A percentile compares a stretch with the other conserved stretches of the same genome.
phyloP scores from a whole-genome alignment of 192 early-diverging fungal genomes.

The Cetraspora pellucida region DNA sequence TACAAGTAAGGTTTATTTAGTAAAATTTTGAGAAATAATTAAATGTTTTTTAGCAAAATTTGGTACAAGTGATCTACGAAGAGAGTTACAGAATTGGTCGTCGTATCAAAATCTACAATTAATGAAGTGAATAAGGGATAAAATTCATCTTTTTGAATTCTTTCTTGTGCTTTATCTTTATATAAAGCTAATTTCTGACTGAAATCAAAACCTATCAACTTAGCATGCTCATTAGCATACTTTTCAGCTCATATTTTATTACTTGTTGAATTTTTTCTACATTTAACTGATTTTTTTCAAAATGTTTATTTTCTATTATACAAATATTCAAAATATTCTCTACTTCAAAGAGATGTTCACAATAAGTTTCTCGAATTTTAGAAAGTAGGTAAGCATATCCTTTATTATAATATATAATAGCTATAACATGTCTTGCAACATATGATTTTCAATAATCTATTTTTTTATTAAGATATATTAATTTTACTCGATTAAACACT shows the following conservation, averaged over 20 bases:
- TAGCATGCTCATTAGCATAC: background rate
- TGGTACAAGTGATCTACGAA: no score
- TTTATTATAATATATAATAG: background rate
- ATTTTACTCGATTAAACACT: background rate
- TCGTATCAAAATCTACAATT: conserved; percentile 4
- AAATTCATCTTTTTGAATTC: background rate
- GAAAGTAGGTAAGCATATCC: background rate
- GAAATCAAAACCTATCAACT: background rate
- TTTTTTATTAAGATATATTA: background rate
- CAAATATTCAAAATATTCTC: background rate
- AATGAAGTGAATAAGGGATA: background rate
- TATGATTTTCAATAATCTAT: conserved; percentile 9
- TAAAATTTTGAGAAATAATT: no score
- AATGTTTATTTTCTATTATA: background rate
- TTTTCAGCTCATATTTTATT: background rate
- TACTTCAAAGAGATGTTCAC: background rate
- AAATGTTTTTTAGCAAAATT: no score
- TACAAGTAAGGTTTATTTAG: no score
- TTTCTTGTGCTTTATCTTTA: background rate
- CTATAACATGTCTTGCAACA: background rate
- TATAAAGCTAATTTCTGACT: background rate
- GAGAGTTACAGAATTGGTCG: no score
- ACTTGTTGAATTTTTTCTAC: background rate
- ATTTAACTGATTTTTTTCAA: background rate
- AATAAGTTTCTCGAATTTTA: no score